These are phyloP conservation scores for Forsythia viridissima DNA, from an alignment of 257 asterid genomes.

Conservation along the genomic window DNA sequence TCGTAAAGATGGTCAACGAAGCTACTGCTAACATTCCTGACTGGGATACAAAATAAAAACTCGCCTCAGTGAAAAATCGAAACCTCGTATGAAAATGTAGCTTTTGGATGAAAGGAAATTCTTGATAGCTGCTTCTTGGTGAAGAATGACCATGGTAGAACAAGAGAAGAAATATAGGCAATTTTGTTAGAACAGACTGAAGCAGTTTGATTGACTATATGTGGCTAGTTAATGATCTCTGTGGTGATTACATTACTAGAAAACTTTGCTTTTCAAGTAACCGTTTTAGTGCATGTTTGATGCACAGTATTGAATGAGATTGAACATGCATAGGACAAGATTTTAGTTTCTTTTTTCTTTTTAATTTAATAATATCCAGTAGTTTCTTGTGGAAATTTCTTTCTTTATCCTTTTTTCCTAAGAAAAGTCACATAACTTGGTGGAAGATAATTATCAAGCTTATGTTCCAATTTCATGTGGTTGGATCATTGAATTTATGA, in stretches of 20 bases:
- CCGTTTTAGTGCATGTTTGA: neutral
- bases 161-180: neutral
- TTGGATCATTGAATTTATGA: too few species aligned
- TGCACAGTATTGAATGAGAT: neutral
- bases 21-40: slow-evolving; percentile 61
- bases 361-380: too few species aligned
- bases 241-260: neutral
- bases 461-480: too few species aligned
- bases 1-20: slow-evolving; percentile 60
- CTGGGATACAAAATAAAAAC: slow-evolving; percentile 40
- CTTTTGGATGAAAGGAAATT: slow-evolving; percentile 15
- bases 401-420: too few species aligned
- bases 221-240: neutral
- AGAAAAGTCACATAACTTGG: too few species aligned
- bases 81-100: neutral
- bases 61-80: neutral
- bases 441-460: neutral
- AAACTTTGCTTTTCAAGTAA: neutral
- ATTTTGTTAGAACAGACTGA: neutral
- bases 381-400: neutral
- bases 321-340: neutral
- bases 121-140: neutral
- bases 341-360: too few species aligned
- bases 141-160: neutral
- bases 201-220: neutral